phyloP scores from a whole-genome alignment of 2,329 filamentous ascomycete species.

The Penicillium sclerotigenum region DNA sequence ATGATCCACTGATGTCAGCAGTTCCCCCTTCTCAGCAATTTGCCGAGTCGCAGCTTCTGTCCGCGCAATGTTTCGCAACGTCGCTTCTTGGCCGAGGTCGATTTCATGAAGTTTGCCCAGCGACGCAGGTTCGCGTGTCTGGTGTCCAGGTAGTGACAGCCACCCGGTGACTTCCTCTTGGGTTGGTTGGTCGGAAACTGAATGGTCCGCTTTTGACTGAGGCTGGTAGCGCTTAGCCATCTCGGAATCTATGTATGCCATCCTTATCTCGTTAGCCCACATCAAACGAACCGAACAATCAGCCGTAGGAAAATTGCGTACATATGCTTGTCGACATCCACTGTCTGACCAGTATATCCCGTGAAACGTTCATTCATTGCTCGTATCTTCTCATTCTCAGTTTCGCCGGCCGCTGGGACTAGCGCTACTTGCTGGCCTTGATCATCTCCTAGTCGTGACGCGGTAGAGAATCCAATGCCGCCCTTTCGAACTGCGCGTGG shows the following conservation, averaged over 20 bases:
- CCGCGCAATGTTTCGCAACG: conserved; percentile 43
- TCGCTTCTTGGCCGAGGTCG: conserved; percentile 50
- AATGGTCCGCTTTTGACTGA: conserved; percentile 17
- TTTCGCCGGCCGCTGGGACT: conserved; percentile 27
- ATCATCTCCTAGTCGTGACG: conserved; percentile 23
- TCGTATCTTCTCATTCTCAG: conserved; percentile 36
- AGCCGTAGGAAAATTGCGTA: conserved; percentile 44
- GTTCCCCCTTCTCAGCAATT: conserved; percentile 35
- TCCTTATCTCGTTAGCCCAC: conserved; percentile 61
- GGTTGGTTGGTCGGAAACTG: conserved; percentile 4
- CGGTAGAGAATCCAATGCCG: conserved; percentile 47
- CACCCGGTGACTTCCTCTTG: conserved; percentile 12
- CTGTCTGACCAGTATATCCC: conserved; percentile 56
- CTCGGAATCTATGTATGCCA: conserved; percentile 65
- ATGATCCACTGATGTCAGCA: conserved; percentile 19
- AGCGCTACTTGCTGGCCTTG: conserved; percentile 27
- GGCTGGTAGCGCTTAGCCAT: conserved; percentile 53
- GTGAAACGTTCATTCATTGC: conserved; percentile 54
- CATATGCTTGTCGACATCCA: conserved; percentile 62
- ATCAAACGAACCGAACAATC: conserved; percentile 14
- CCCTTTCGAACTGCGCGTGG: conserved; percentile 38
- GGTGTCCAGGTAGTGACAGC: conserved; percentile 23
- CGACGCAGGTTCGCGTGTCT: conserved; percentile 49
- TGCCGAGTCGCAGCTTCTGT: conserved; percentile 46
- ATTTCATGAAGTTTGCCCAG: conserved; percentile 57